phyloP scores from a whole-genome alignment of 768 basidiomycete species.

The Tulasnella sp. region DNA sequence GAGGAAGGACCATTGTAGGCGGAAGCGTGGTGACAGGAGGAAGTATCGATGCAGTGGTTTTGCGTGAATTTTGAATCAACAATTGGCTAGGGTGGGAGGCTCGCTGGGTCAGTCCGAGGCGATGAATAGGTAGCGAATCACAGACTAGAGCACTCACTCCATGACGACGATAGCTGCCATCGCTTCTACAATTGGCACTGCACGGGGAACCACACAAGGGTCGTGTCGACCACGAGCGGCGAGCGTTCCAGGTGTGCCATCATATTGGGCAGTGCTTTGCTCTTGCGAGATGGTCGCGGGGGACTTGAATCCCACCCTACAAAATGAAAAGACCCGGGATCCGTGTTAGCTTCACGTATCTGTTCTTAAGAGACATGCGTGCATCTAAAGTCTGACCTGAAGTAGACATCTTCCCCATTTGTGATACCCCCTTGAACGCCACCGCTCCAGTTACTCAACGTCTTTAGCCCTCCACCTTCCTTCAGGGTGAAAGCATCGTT shows the following conservation, averaged over 20 bases:
- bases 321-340: background rate
- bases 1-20: slow-evolving; percentile 77
- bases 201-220: slow-evolving; percentile 93
- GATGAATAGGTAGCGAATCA: background rate
- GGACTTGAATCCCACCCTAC: slow-evolving; percentile 91
- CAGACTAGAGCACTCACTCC: slow-evolving; percentile 39
- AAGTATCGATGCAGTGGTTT: slow-evolving; percentile 61
- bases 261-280: slow-evolving; percentile 85
- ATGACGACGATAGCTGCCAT: slow-evolving; percentile 96
- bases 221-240: slow-evolving; percentile 93
- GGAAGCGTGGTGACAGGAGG: slow-evolving; percentile 83
- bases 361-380: background rate
- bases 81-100: slow-evolving; percentile 43
- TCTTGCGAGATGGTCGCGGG: slow-evolving; percentile 94
- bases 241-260: slow-evolving; percentile 78
- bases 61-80: slow-evolving; percentile 78
- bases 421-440: slow-evolving; percentile 97
- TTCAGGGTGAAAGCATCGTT: slow-evolving; percentile 75
- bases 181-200: slow-evolving; percentile 94
- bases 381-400: slow-evolving; percentile 49
- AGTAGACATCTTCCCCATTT: slow-evolving; percentile 96
- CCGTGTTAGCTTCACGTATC: background rate
- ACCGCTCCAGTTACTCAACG: slow-evolving; percentile 89
- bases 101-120: background rate
- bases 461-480: slow-evolving; percentile 54